Conservation (phyloP, 2,329 filamentous ascomycete genomes). For the Trichophyton equinum region DNA sequence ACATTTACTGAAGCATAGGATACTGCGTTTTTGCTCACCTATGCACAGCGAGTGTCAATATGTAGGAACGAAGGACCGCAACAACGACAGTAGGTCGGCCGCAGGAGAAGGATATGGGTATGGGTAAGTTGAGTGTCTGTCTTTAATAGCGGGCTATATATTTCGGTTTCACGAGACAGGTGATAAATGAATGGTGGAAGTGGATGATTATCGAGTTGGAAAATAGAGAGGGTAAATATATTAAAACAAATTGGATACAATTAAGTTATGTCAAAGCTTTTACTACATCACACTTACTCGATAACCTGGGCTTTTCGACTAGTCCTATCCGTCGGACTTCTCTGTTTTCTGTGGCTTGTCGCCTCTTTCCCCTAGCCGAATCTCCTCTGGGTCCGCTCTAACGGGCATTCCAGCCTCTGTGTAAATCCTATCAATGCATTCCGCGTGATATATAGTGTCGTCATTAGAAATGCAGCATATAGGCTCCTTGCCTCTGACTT, state of each 20-base stretch:
- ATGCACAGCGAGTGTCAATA: too few species aligned
- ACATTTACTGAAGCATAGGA: neutral
- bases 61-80: too few species aligned
- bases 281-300: neutral
- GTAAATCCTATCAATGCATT: conserved; percentile 12
- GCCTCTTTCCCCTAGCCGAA: neutral
- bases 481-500: conserved; percentile 10
- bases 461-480: conserved; percentile 10
- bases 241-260: too few species aligned
- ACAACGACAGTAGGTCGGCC: neutral
- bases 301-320: neutral
- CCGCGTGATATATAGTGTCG: conserved; percentile 11
- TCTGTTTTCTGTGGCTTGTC: neutral
- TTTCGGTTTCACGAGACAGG: too few species aligned
- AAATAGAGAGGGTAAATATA: too few species aligned
- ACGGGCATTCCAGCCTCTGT: conserved; percentile 9
- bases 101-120: neutral
- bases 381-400: neutral
- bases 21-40: neutral
- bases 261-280: too few species aligned
- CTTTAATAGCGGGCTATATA: too few species aligned
- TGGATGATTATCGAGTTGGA: too few species aligned
- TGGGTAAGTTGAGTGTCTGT: neutral
- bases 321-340: too few species aligned
- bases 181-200: too few species aligned